Percentiles rank a stretch among this genome's conserved stretches.
Conservation (phyloP, 1,284 basidiomycete species). For the Cutaneotrichosporon spelunceum region DNA sequence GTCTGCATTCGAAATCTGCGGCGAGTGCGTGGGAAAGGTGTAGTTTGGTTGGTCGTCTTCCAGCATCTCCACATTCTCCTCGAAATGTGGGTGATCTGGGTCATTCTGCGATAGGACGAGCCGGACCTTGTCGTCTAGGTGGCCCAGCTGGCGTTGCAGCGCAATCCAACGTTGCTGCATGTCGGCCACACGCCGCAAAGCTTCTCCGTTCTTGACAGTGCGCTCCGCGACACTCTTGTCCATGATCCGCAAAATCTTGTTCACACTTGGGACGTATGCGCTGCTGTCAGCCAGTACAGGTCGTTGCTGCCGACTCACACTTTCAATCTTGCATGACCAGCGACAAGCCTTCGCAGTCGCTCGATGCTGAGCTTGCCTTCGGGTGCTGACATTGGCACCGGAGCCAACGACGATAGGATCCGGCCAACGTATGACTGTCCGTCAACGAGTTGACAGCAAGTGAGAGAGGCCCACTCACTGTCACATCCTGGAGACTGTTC, state of each 20-base stretch:
- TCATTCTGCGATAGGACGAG: conserved; percentile 30
- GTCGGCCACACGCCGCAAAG: conserved; percentile 61
- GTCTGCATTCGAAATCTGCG: background rate
- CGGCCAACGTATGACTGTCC: conserved; percentile 35
- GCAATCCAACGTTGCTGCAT: conserved; percentile 31
- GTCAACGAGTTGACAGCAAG: background rate
- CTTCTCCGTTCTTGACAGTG: conserved; percentile 91
- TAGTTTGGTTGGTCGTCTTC: conserved; percentile 19
- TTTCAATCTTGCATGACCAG: conserved; percentile 36
- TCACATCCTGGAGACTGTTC: conserved; percentile 55
- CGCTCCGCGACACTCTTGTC: conserved; percentile 86
- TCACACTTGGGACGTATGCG: conserved; percentile 80
- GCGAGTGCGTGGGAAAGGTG: background rate
- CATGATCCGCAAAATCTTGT: conserved; percentile 86
- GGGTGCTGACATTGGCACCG: conserved; percentile 28
- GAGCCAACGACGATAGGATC: conserved; percentile 23
- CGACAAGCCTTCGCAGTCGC: conserved; percentile 26
- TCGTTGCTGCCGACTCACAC: conserved; percentile 20
- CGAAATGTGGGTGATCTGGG: conserved; percentile 16
- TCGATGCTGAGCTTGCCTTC: conserved; percentile 34
- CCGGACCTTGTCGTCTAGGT: conserved; percentile 35
- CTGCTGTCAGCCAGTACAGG: conserved; percentile 56
- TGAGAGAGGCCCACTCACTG: conserved; percentile 21
- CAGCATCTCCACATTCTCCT: conserved; percentile 28
- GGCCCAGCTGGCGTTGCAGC: conserved; percentile 33